Conservation (phyloP, 1,284 basidiomycete genomes). For the Trichosporon sp. region DNA sequence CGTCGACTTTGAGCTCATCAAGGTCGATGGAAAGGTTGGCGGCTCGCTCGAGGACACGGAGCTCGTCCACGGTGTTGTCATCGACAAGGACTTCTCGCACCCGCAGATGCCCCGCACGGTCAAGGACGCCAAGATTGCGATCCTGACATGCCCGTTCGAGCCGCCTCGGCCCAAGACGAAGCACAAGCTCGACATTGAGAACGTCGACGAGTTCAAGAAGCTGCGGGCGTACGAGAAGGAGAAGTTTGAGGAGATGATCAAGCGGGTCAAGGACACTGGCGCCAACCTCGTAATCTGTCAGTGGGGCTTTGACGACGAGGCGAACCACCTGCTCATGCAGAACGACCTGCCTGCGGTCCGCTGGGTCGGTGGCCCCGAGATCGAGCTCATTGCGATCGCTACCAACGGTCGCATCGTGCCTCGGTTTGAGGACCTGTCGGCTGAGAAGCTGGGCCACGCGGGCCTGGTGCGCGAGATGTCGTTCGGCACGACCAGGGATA, state of each 20-base stretch:
- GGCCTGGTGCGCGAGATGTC: slow-evolving; percentile 89
- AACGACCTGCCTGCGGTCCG: slow-evolving; percentile 96
- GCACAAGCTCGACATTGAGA: slow-evolving; percentile 96
- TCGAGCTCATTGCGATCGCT: slow-evolving; percentile 98
- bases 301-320: slow-evolving; percentile 99
- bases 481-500: slow-evolving; percentile 95
- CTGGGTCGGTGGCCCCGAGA: slow-evolving; percentile 98
- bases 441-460: slow-evolving; percentile 86
- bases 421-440: slow-evolving; percentile 88
- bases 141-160: slow-evolving; percentile 97
- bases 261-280: slow-evolving; percentile 91
- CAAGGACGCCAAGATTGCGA: slow-evolving; percentile 85
- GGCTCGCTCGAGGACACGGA: slow-evolving; percentile 91
- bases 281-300: slow-evolving; percentile 99
- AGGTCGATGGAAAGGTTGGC: slow-evolving; percentile 98
- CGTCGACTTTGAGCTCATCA: slow-evolving; percentile 97
- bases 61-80: slow-evolving; percentile 75
- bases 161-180: slow-evolving; percentile 98
- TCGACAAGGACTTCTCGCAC: slow-evolving; percentile 99
- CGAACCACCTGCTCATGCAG: slow-evolving; percentile 96
- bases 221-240: slow-evolving; percentile 90
- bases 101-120: slow-evolving; percentile 92
- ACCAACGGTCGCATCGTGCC: slow-evolving; percentile 98
- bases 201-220: slow-evolving; percentile 96
- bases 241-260: slow-evolving; percentile 97